Base-by-base conservation (phyloP, 2,329 filamentous ascomycete species). In the Sarocladium kiliense region DNA sequence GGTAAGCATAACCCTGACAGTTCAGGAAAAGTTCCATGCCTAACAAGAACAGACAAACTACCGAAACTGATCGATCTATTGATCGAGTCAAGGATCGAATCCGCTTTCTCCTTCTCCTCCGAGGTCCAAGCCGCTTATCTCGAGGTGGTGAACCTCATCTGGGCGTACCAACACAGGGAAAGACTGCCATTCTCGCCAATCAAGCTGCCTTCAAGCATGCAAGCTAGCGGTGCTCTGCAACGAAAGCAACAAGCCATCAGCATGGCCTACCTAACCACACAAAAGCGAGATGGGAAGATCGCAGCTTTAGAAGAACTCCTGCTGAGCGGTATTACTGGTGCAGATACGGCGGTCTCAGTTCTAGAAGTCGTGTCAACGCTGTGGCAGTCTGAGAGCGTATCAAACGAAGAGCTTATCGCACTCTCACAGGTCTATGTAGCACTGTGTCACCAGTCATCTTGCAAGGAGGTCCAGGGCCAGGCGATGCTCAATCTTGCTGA, bases 401-500 rank as follows among this genome's bases (percentile, higher is more conserved):
- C 59, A 11, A 49, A 61, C 2, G 59, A 66, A 2, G 58, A 68
- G 2, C 57, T 67, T 3, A 55, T 64, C 1, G 64, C 63, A 32
- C 67, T 82, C 5, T 72, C 72, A 54, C 60, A 59, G 0, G 62
- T 79, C 2, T 82, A 81, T 57, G 60, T 74, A 11, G 66, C 73
- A 18, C 62, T 75, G 1, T 76, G 72, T 56, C 56, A 70, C 4
- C 60, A 61, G 3, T 71, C 73, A 0, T 61, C 64, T 1, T 71
- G 71, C 1, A 65, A 74, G 0, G 77, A 79, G 54, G 71, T 77
- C n/a, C 74, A 77, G 4, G 71, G 74, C 0, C 64, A 73, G 4
- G 75, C 78, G 0, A 62, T 84, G 11, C 63, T 71, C 12, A 78
- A 78, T 45, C 71, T 85, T 3, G 74, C 75, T 0, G 63, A 66